Evolutionary conservation across 148 eudicot species (phyloP).

Genomic region (Fagopyrum tataricum): DNA sequence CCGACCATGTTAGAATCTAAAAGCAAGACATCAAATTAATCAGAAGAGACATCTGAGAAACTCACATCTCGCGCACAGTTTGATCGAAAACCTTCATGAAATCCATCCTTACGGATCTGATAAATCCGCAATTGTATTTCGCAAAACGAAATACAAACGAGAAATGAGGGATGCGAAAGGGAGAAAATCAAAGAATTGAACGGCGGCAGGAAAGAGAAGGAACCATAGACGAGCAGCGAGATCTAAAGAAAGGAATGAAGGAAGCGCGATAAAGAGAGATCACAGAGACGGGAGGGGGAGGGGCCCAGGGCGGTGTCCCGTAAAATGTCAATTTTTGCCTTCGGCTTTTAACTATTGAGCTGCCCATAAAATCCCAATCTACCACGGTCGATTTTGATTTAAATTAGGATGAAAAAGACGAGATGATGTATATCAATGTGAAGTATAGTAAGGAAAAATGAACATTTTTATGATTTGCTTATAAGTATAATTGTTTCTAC

Average conservation of each 20-base stretch:
- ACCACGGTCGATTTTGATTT: no score
- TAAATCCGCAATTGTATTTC: not conserved
- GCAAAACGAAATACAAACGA: not conserved
- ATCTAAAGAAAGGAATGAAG: not conserved
- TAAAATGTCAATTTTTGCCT: no score
- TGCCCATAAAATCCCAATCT: no score
- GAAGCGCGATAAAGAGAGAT: not conserved
- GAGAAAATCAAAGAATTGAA: not conserved
- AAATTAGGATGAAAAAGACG: no score
- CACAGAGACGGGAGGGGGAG: not conserved
- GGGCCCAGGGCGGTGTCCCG: not conserved
- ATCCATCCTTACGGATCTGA: slow-evolving; percentile 14
- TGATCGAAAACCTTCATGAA: slow-evolving; percentile 13
- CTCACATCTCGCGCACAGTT: slow-evolving; percentile 11
- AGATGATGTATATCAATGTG: no score
- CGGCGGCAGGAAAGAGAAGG: not conserved
- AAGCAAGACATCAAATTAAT: not conserved
- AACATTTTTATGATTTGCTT: no score
- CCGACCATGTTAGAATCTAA: not conserved
- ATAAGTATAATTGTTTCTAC: no score
- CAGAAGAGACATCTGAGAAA: not conserved
- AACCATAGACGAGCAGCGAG: slow-evolving; percentile 1
- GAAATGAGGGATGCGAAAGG: not conserved
- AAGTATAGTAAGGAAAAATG: no score
- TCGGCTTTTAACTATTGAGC: no score